Conservation (phyloP, 495 filamentous ascomycete genomes). For the Podospora appendiculata region DNA sequence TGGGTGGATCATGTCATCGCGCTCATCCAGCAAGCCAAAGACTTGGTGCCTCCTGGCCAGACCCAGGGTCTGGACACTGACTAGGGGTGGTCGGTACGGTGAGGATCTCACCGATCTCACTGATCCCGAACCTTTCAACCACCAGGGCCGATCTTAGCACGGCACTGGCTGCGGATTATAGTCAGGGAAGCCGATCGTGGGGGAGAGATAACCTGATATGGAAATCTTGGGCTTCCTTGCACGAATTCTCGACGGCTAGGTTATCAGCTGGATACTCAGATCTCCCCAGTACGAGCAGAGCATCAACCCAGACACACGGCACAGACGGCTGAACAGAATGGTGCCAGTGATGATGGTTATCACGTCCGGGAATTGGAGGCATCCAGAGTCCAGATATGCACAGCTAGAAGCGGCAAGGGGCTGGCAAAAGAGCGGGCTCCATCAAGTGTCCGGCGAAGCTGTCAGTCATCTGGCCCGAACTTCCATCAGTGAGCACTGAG, state of each 20-base stretch:
- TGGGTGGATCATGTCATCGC: conserved; percentile 2
- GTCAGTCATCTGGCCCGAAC: conserved; percentile 4
- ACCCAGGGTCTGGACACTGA: background rate
- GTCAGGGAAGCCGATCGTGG: no score
- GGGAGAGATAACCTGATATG: no score
- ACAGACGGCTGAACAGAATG: background rate
- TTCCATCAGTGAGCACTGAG: conserved; percentile 5
- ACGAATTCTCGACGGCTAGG: background rate
- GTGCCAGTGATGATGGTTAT: background rate
- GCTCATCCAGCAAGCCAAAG: conserved; percentile 7
- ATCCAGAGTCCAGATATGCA: background rate
- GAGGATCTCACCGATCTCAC: conserved; percentile 8
- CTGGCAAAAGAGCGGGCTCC: background rate
- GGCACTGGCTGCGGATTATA: background rate
- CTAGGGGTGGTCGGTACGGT: background rate
- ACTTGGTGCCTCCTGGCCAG: conserved; percentile 12
- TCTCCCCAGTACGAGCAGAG: background rate
- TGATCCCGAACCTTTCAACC: background rate
- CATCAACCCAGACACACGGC: background rate
- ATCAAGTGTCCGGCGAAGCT: background rate
- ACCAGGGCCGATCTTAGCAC: background rate
- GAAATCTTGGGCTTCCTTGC: no score
- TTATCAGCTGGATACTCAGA: background rate
- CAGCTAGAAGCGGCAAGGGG: background rate
- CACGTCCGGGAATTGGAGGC: background rate